Evolutionary conservation across 371 early-diverging fungal genomes (phyloP), one percentile per base, ranked within the genome.

Genomic region (Haplosporangium sp.): DNA sequence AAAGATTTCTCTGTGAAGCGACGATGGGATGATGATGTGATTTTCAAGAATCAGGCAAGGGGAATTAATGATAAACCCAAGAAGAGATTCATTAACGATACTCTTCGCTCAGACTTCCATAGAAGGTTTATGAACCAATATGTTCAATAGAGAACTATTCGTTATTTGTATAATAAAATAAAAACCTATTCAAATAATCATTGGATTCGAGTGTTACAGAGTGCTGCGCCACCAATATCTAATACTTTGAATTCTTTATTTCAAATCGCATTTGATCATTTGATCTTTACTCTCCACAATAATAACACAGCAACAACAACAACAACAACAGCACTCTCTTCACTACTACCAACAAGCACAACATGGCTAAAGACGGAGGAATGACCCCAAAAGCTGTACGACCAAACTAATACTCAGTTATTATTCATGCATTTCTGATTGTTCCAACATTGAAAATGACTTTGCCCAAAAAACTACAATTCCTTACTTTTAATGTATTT

Each of bases 21-120:
- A 77, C 90, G 91, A 60, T 98, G 98, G 98, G 97, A 97, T 78
- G 98, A 97, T 68, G 99, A 98, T 84, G 98, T 98, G 61, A 92
- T 98, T 55, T 98, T 98, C 84, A 96, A 94, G 77, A 98, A 98
- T 84, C 99, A 98, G 86, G 96, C 96, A 1, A 86, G 91, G 58
- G 96, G 95, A 19, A 86, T 90, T 19, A 94, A 96, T 35, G 96
- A 94, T 39, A 93, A 91, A 64, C 91, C 94, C 42, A 92, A 94
- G 83, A 97, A 96, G 87, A 88, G 98, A 65, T 98, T 98, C 86
- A 92, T 98, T 75, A 98, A 98, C 85, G 99, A 98, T 76, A 92
- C 96, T 87, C 84, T 97, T 47, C 91, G 99, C 56, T 94, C 94
- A 15, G 98, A 97, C 85, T 98, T 97, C 83, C 98, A 98, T 76